Evolutionary conservation across 371 early-diverging fungal genomes (phyloP).

Genomic region (Saksenaea oblongispora): DNA sequence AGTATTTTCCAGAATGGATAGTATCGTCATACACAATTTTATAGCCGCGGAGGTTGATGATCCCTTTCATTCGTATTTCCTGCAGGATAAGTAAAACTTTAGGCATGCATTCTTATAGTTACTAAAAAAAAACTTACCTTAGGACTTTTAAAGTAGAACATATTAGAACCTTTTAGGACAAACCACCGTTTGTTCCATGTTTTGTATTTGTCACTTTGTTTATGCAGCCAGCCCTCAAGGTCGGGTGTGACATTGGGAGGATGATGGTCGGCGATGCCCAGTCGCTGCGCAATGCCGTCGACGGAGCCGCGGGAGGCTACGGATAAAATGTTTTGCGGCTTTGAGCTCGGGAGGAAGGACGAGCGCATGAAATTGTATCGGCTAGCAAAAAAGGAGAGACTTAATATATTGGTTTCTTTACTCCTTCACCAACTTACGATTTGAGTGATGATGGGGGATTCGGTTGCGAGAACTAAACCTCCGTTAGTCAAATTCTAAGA

Average conservation of each 20-base stretch:
- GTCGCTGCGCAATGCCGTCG: conserved; percentile 15
- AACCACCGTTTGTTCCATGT: conserved; percentile 74
- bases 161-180: conserved; percentile 60
- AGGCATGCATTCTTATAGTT: neutral
- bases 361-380: conserved; percentile 14
- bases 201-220: conserved; percentile 65
- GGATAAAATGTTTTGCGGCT: conserved; percentile 15
- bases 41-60: conserved; percentile 59
- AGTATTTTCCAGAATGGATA: conserved; percentile 68
- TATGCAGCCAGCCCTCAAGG: conserved; percentile 68
- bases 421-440: neutral
- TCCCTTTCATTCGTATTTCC: conserved; percentile 58
- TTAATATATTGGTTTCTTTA: too few relatives aligned
- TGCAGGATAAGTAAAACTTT: conserved; percentile 7
- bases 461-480: neutral
- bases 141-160: conserved; percentile 65
- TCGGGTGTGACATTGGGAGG: conserved; percentile 34
- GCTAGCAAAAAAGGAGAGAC: neutral
- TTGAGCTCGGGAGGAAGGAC: conserved; percentile 10
- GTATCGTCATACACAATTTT: conserved; percentile 59
- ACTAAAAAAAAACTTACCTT: conserved; percentile 23
- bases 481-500: neutral
- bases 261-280: neutral
- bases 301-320: conserved; percentile 18
- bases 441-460: neutral